These are phyloP conservation scores for Elaeis guineensis DNA, from an alignment of 176 grass and related monocot genomes.

Conservation along the genomic window DNA sequence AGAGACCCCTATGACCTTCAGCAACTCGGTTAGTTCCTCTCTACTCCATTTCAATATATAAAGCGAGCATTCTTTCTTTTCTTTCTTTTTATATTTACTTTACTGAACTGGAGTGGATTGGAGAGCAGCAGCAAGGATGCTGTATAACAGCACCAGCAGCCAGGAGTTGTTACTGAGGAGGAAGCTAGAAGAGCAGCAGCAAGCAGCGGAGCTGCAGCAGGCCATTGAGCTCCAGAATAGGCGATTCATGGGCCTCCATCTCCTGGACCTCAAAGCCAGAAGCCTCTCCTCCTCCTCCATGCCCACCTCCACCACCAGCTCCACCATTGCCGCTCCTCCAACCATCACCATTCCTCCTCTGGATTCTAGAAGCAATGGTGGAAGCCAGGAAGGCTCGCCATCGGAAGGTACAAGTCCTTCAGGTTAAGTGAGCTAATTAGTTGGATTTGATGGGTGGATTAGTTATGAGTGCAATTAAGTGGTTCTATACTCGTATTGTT, in stretches of 20 bases:
- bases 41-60: too few species aligned
- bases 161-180: slow-evolving; percentile 49
- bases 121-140: slow-evolving; percentile 59
- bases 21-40: slow-evolving; percentile 41
- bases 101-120: too few species aligned
- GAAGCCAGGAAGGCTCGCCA: slow-evolving; percentile 15
- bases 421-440: too few species aligned
- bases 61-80: too few species aligned
- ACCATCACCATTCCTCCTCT: slow-evolving; percentile 9
- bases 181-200: slow-evolving; percentile 83
- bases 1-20: slow-evolving; percentile 77
- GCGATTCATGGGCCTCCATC: slow-evolving; percentile 53
- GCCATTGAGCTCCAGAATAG: slow-evolving; percentile 69
- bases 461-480: too few species aligned
- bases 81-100: slow-evolving; percentile 2
- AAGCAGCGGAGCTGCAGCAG: slow-evolving; percentile 60
- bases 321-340: slow-evolving; percentile 9
- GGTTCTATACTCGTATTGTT: too few species aligned
- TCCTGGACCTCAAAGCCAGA: slow-evolving; percentile 54
- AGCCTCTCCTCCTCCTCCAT: slow-evolving; percentile 11
- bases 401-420: slow-evolving; percentile 12
- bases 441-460: too few species aligned
- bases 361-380: slow-evolving; percentile 18
- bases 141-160: slow-evolving; percentile 48
- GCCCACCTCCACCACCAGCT: neutral